Evolutionary conservation across 495 filamentous ascomycete species (phyloP).

Genomic region (Penicillium pulvis): DNA sequence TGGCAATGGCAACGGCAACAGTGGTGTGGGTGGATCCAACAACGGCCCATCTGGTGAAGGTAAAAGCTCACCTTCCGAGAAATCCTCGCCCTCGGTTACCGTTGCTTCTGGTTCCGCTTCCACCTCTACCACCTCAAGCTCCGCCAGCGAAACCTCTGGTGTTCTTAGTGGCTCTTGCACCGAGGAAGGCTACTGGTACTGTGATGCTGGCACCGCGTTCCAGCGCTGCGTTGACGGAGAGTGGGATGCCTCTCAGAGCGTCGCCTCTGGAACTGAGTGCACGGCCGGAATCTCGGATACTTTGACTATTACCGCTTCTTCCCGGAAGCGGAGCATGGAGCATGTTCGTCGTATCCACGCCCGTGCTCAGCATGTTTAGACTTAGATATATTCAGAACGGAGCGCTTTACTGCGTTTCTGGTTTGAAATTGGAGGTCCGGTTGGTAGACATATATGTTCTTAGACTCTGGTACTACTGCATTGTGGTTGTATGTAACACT

Average conservation of each 20-base stretch:
- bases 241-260: constrained; percentile 50
- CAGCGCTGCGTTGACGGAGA: constrained; percentile 60
- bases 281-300: constrained; percentile 42
- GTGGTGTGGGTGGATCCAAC: neutral
- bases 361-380: neutral
- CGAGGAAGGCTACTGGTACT: constrained; percentile 60
- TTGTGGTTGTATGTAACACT: neutral
- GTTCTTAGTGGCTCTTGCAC: constrained; percentile 46
- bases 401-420: neutral
- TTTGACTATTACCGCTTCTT: constrained; percentile 32
- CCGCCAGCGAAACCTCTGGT: constrained; percentile 14
- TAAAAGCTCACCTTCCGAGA: neutral
- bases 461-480: neutral
- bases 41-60: neutral
- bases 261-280: constrained; percentile 56
- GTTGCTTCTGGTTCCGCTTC: neutral
- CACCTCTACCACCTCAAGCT: constrained; percentile 4
- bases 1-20: neutral
- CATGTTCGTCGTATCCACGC: neutral
- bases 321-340: neutral
- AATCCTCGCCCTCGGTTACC: neutral
- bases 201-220: constrained; percentile 53
- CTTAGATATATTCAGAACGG: neutral
- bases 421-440: neutral
- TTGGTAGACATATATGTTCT: neutral